Conservation (phyloP, 192 early-diverging fungal genomes). For the Piromyces sp. region DNA sequence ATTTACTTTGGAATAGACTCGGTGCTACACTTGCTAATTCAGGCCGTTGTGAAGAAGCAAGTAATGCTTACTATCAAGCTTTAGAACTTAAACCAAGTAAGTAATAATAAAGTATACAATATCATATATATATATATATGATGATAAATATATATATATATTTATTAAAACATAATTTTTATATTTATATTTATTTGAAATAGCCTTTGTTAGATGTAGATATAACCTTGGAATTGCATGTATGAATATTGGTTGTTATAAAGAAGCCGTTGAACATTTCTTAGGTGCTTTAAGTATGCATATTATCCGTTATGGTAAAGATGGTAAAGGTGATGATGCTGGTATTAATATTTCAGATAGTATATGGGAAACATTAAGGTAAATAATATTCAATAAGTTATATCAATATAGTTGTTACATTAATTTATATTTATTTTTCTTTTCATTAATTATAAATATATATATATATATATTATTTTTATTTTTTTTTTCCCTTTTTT, state of each 20-base stretch:
- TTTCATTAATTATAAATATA: no score
- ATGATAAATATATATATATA: no score
- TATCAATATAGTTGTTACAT: not conserved
- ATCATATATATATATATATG: no score
- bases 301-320: constrained; percentile 10
- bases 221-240: constrained; percentile 7
- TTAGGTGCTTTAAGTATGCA: constrained; percentile 8
- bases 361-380: constrained; percentile 43
- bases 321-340: constrained; percentile 13
- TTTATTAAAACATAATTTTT: no score
- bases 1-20: constrained; percentile 8
- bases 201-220: constrained; percentile 5
- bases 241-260: constrained; percentile 7
- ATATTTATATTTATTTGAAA: not conserved
- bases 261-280: constrained; percentile 9
- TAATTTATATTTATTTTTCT: no score
- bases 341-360: constrained; percentile 42
- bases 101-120: not conserved
- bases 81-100: constrained; percentile 6
- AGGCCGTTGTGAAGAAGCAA: constrained; percentile 7
- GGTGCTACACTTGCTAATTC: constrained; percentile 9
- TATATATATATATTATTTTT: not conserved
- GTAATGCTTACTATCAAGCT: constrained; percentile 10
- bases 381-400: constrained; percentile 33
- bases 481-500: no score